Evolutionary conservation across 1,139 yeast species (phyloP), one percentile per base, ranked within the genome.

Genomic region (Candida sanyaensis): DNA sequence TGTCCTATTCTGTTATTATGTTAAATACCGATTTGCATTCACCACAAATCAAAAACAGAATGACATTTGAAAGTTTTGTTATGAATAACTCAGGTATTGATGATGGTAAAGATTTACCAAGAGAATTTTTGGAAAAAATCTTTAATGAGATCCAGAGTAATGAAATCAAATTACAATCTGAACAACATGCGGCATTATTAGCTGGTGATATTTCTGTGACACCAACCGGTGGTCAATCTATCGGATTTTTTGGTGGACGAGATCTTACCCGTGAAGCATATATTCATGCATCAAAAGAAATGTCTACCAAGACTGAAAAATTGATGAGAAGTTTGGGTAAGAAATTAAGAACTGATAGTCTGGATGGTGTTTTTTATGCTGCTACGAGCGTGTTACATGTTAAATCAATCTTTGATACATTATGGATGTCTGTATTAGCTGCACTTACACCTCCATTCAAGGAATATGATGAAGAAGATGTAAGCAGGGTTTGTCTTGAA

Each of bases 341-440:
- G 50, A 65, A 64, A 45, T 57, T 67, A 44, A 68, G 69, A 42
- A 62, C 68, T 6, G 70, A 66, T 23, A 24, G 38, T 24, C 50
- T 37, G 41, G 60, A 60, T 37, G 65, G 63, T 9, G 63, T 68
- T 1, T 75, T 71, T 46, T 71, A 73, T 51, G 75, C 71, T 5
- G 81, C 96, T 0, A 84, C 93, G 3, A 93, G 88, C 62, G 83
- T 89, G 17, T 95, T 90, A 55, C 97, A 93, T 63, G 97, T 92
- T 23, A 87, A 82, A 60, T 93, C 97, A 1, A 89, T 95, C 63
- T 93, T 93, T 68, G 97, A 92, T 59, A 90, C 90, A 11, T 74
- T 89, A 43, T 95, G 99, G 99, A 91, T 93, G 97, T 90, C 97
- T 0, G 81, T 93, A 45, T 75, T 95, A 55, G 99, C 97, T 5